Evolutionary conservation across 176 grass and related monocot genomes (phyloP), one percentile per base, ranked within the genome.

Genomic region (Triticum urartu): DNA sequence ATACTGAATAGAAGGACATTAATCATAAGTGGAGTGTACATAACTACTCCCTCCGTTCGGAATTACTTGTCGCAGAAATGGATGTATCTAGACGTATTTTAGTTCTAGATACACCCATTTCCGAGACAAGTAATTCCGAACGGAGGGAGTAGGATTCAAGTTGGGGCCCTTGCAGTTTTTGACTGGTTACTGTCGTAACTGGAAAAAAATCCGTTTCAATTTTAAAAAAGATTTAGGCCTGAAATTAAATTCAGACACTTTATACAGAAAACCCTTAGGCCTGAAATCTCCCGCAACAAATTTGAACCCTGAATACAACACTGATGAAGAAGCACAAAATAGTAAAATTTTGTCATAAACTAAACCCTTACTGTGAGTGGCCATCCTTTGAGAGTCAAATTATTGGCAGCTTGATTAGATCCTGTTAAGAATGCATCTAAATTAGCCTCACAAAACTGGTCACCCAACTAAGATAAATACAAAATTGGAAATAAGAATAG

Each of bases 311-410:
- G 52, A 54, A 63, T 7, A 28, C 63, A 83, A 68, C 0, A 32
- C 17, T 88, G 72, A 77, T 18, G 48, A 82, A 74, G 14, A 66
- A 69, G 65, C 66, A 54, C 32, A 82, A 28, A 34, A 47, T 20
- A 56, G 9, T 63, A 6, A 34, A 39, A 39, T 83, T 78, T 72
- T 33, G 64, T 70, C 66, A 25, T 74, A 75, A 89, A 61, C 17
- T 78, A 69, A 79, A 85, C 67, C 67, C 80, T 90, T 93, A 99
- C 97, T 58, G 94, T 99, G 67, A 99, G 92, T 80, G 97, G 97
- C 97, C 97, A 99, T 72, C 97, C 97, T 96, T 99, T 99, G 62
- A 99, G 86, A 87, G 97, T 96, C 85, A 99, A 89, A 91, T 93
- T 99, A 88, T 91, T 94, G 62, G 90, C 97, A 84, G 80, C 86